Conservation (phyloP, 2,329 filamentous ascomycete species). For the Amphichorda felina region DNA sequence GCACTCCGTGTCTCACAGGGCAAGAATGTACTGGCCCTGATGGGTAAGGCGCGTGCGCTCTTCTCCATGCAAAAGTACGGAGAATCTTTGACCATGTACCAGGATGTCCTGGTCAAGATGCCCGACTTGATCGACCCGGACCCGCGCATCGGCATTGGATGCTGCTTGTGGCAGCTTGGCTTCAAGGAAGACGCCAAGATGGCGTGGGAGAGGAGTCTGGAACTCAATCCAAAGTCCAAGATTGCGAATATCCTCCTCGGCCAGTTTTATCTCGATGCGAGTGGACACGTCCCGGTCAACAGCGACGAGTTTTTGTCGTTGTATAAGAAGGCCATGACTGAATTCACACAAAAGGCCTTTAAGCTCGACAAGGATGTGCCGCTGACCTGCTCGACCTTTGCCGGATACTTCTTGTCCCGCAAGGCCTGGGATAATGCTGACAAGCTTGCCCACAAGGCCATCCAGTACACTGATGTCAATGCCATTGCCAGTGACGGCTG, state of each 20-base stretch:
- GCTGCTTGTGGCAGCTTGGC: constrained; percentile 93
- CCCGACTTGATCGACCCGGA: constrained; percentile 86
- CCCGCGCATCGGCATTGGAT: constrained; percentile 89
- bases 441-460: constrained; percentile 78
- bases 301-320: constrained; percentile 74
- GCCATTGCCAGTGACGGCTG: constrained; percentile 95
- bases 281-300: constrained; percentile 69
- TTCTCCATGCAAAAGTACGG: constrained; percentile 80
- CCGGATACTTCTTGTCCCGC: constrained; percentile 76
- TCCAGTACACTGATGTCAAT: constrained; percentile 92
- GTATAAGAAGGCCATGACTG: constrained; percentile 89
- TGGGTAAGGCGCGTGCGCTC: constrained; percentile 78
- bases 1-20: constrained; percentile 73
- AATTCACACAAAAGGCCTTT: constrained; percentile 88
- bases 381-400: constrained; percentile 82
- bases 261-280: constrained; percentile 79
- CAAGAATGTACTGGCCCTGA: constrained; percentile 81
- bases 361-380: constrained; percentile 88
- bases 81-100: constrained; percentile 75
- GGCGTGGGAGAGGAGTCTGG: constrained; percentile 81
- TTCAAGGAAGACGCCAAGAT: constrained; percentile 85
- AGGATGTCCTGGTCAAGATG: constrained; percentile 75
- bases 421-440: constrained; percentile 76
- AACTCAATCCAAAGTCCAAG: constrained; percentile 74
- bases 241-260: constrained; percentile 83